phyloP scores from a whole-genome alignment of 495 filamentous ascomycete genomes.

The Cercophora samala region DNA sequence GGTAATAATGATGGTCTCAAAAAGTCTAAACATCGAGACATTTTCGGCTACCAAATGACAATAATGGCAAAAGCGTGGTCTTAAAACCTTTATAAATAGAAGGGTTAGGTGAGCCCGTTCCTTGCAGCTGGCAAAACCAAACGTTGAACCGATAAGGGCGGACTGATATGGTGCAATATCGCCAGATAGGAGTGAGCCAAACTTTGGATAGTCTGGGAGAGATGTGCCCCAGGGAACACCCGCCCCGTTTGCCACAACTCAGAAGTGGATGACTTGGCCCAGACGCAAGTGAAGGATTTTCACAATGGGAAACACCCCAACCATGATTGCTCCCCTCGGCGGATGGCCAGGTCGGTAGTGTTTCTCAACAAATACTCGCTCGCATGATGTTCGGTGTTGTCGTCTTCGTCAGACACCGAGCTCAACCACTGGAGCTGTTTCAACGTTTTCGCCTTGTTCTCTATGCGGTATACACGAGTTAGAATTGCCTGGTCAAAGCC shows the following conservation, averaged over 20 bases:
- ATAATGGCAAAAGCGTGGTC: background rate
- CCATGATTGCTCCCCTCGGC: background rate
- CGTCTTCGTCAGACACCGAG: background rate
- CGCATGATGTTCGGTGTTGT: too few relatives aligned
- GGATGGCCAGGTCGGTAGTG: too few relatives aligned
- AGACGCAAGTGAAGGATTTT: background rate
- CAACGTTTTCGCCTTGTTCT: background rate
- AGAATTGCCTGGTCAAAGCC: background rate
- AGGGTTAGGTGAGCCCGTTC: background rate
- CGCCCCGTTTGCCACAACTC: background rate
- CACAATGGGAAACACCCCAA: background rate
- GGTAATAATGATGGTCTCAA: background rate
- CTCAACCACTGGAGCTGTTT: background rate
- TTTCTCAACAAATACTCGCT: too few relatives aligned
- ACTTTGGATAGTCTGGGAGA: background rate
- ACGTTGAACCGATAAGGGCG: background rate
- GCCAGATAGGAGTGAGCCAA: background rate
- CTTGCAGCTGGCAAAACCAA: background rate
- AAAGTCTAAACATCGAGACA: background rate
- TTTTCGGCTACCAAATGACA: background rate
- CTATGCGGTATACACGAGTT: background rate
- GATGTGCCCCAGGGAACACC: background rate
- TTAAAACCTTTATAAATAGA: background rate
- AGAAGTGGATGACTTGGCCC: background rate
- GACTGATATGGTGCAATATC: background rate